A percentile compares a stretch with the other conserved stretches of the same genome.
phyloP scores from a whole-genome alignment of 345 rosid species.

The Gynandropsis gynandra region DNA sequence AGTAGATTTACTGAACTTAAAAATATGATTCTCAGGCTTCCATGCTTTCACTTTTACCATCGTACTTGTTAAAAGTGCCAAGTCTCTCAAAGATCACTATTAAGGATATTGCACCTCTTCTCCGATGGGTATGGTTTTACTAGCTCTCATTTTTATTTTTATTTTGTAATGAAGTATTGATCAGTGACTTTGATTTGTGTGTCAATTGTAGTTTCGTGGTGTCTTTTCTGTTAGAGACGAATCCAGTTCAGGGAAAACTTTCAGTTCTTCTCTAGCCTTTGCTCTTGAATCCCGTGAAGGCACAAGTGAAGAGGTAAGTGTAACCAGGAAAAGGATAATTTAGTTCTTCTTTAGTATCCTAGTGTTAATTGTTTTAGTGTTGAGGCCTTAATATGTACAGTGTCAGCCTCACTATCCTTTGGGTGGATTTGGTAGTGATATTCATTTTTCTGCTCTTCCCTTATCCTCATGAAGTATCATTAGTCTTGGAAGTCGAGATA shows the following conservation, averaged over 20 bases:
- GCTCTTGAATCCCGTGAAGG: conserved; percentile 77
- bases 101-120: conserved; percentile 44
- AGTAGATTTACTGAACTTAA: neutral
- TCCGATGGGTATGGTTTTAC: conserved; percentile 63
- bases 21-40: conserved; percentile 50
- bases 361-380: neutral
- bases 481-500: too few species aligned
- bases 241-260: conserved; percentile 37
- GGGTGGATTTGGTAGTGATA: conserved; percentile 1
- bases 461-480: too few species aligned
- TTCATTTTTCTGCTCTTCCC: neutral
- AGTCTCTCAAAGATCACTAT: conserved; percentile 40
- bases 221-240: conserved; percentile 54
- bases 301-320: conserved; percentile 76
- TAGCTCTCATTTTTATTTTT: conserved; percentile 19
- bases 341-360: neutral
- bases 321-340: conserved; percentile 15
- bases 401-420: too few species aligned
- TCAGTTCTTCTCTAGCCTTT: conserved; percentile 55
- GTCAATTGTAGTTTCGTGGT: conserved; percentile 55
- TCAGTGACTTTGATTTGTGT: conserved; percentile 8
- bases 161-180: conserved; percentile 17
- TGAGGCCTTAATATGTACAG: too few species aligned
- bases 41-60: conserved; percentile 70
- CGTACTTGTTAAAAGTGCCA: conserved; percentile 35